These are phyloP conservation scores for Coriolopsis trogii DNA, from an alignment of 1,284 basidiomycete genomes.

Conservation along the genomic window DNA sequence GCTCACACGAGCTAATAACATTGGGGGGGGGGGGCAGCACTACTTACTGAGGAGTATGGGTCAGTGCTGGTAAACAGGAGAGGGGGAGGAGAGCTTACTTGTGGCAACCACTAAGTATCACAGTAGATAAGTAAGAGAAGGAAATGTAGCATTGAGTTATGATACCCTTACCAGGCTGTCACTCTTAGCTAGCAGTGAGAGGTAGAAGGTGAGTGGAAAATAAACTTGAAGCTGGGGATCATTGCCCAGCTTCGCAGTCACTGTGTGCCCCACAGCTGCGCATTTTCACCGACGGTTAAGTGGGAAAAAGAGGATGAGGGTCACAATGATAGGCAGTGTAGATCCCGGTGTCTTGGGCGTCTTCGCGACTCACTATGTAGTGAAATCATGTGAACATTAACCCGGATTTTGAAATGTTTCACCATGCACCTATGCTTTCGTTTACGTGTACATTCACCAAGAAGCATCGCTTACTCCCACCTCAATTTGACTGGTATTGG, in stretches of 20 bases:
- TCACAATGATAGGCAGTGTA: too few species aligned
- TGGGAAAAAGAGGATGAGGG: too few species aligned
- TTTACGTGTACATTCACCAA: neutral
- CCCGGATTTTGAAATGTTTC: neutral
- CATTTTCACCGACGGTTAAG: too few species aligned
- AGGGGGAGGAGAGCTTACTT: neutral
- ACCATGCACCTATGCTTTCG: neutral
- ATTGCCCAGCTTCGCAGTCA: too few species aligned
- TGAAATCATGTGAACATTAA: neutral
- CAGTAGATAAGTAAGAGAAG: neutral
- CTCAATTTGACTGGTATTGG: too few species aligned
- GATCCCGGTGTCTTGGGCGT: too few species aligned
- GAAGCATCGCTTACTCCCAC: too few species aligned
- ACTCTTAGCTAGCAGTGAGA: too few species aligned
- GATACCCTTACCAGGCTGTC: too few species aligned
- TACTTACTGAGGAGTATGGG: neutral
- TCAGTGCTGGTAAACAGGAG: neutral
- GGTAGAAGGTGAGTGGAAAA: too few species aligned
- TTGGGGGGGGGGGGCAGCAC: neutral
- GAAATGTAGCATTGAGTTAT: neutral
- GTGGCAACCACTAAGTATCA: neutral
- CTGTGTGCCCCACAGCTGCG: too few species aligned
- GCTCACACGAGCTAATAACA: neutral
- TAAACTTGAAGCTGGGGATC: too few species aligned
- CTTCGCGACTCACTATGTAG: neutral